A percentile compares a stretch with the other conserved stretches of the same genome.
phyloP scores from a whole-genome alignment of 2,329 filamentous ascomycete genomes.

The Macrophomina pseudophaseolina region DNA sequence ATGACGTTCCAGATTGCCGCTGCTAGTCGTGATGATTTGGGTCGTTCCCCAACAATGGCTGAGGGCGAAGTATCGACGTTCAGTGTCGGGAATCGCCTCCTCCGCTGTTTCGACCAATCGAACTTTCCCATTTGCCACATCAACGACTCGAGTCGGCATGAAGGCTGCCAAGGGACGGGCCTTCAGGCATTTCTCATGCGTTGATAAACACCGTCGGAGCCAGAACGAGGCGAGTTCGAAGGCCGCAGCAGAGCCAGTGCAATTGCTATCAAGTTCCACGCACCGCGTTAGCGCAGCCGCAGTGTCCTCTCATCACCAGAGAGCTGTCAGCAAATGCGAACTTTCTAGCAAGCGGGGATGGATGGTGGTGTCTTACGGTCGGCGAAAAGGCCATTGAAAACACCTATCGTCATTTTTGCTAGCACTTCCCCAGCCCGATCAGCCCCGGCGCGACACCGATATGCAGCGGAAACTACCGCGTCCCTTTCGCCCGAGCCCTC shows the following conservation, averaged over 20 bases:
- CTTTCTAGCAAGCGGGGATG: not conserved
- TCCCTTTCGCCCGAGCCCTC: conserved; percentile 27
- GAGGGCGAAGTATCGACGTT: too few species aligned
- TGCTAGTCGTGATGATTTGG: too few species aligned
- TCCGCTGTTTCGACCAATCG: too few species aligned
- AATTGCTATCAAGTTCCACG: not conserved
- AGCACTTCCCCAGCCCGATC: conserved; percentile 1
- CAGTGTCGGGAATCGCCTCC: too few species aligned
- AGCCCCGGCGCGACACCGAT: conserved; percentile 14
- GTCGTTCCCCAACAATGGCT: too few species aligned
- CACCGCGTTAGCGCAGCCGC: conserved; percentile 25
- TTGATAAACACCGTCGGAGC: not conserved
- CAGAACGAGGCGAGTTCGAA: not conserved
- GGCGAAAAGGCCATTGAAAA: conserved; percentile 28
- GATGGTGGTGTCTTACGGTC: conserved; percentile 28
- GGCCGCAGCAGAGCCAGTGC: not conserved
- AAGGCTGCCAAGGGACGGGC: too few species aligned
- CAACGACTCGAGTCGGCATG: too few species aligned
- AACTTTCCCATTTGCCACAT: too few species aligned
- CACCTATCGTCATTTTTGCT: conserved; percentile 29
- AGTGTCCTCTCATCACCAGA: conserved; percentile 27
- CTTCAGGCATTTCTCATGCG: not conserved
- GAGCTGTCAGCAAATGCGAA: not conserved
- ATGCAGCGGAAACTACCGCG: conserved; percentile 30
- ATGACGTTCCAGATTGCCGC: too few species aligned